A percentile compares a stretch with the other conserved stretches of the same genome.
These are phyloP conservation scores for Ceratocystis alfenasii DNA, from an alignment of 2,329 filamentous ascomycete species.

Conservation along the genomic window DNA sequence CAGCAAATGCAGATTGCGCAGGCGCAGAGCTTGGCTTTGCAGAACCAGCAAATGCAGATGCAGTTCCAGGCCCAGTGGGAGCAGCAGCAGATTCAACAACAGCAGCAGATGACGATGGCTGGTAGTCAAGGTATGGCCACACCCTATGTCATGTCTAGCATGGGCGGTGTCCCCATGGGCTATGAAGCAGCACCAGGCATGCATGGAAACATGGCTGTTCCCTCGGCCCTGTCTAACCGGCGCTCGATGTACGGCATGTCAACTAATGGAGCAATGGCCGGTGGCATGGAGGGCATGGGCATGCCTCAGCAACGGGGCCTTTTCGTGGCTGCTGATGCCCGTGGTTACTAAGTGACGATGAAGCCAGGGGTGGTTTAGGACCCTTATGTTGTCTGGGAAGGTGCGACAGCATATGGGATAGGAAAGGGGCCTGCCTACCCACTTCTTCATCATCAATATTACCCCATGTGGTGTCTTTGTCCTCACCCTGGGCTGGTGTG, in stretches of 20 bases:
- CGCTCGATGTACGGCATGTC: slow-evolving; percentile 9
- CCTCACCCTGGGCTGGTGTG: background rate
- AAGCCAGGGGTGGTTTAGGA: background rate
- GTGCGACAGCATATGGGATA: background rate
- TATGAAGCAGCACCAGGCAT: background rate
- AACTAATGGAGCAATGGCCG: background rate
- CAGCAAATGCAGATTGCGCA: slow-evolving; percentile 21
- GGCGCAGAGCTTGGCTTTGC: slow-evolving; percentile 27
- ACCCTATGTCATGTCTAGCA: background rate
- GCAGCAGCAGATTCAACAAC: slow-evolving; percentile 24
- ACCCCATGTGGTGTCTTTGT: background rate
- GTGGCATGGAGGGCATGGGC: background rate
- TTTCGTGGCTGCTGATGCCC: background rate
- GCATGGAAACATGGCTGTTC: background rate
- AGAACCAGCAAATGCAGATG: slow-evolving; percentile 29
- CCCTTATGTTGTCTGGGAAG: background rate
- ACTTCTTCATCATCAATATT: background rate
- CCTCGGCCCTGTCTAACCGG: background rate
- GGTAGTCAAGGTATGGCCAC: background rate
- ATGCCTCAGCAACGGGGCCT: background rate
- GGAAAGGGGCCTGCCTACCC: background rate
- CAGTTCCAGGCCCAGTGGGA: slow-evolving; percentile 29
- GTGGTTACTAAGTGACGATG: background rate
- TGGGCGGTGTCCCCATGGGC: background rate
- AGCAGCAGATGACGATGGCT: slow-evolving; percentile 24